Evolutionary conservation across 768 basidiomycete species (phyloP), one percentile per base, ranked within the genome.

Genomic region (Russula virescens): DNA sequence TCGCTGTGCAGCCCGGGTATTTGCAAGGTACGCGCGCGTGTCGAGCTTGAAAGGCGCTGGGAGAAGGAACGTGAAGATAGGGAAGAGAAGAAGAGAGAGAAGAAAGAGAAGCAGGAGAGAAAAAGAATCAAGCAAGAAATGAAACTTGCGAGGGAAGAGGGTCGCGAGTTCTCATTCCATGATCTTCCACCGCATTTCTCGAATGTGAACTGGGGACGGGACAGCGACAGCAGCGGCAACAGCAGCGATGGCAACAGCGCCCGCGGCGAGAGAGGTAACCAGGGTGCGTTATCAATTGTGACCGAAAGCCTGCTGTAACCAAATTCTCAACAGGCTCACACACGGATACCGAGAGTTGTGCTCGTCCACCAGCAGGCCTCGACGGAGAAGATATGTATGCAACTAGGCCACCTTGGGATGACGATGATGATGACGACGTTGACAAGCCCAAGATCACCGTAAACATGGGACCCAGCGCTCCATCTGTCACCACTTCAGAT

Each of bases 1-100:
- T 16, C 56, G 25, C 19, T 59, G 52, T 67, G 66, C 60, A 54
- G 3, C 31, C 46, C 45, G 8, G 60, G 60, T 0, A 61, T 67
- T 8, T 67, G 66, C 60, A 43, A 55, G 48, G 60, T 18, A 35
- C 49, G 48, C 5, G 55, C 40, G 38, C 23, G 18, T 3, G 0
- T 48, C n/a, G 52, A 61, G 25, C 19, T n/a, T 5, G 56, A 54
- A 19, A 10, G 25, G 13, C 54, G 63, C 10, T 5, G 5, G 31
- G n/a, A 13, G 52, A 25, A 21, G 11, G 58, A 61, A 43, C 34
- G 18, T 16, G 40, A 54, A 23, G 25, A 55, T 42, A n/a, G 66
- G 11, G 31, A 23, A 6, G 35, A 55, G 42, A 35, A 55, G 16
- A 57, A n/a, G 38, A 43, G 10, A 13, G 26, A 9, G 16, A 16